phyloP scores from a whole-genome alignment of 495 filamentous ascomycete genomes.

The Saxophila tyrrhenica region DNA sequence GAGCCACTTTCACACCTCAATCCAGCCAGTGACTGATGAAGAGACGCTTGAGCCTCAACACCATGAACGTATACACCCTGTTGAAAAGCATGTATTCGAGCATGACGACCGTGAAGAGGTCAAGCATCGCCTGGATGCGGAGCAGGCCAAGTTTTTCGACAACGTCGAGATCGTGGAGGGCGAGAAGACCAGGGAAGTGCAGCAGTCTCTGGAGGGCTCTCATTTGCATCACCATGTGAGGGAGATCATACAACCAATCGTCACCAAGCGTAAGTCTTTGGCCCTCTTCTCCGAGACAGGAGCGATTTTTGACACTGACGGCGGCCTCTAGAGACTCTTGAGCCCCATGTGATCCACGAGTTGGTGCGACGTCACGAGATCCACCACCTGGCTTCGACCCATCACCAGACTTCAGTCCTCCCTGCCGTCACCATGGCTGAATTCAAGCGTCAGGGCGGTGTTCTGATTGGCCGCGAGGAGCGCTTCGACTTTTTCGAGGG shows the following conservation, averaged over 20 bases:
- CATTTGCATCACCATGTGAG: slow-evolving; percentile 48
- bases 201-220: slow-evolving; percentile 43
- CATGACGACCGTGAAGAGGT: slow-evolving; percentile 40
- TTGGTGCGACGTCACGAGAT: slow-evolving; percentile 57
- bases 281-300: neutral
- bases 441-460: slow-evolving; percentile 47
- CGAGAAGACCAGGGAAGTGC: slow-evolving; percentile 35
- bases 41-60: slow-evolving; percentile 30
- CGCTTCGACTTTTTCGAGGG: slow-evolving; percentile 46
- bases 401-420: slow-evolving; percentile 44
- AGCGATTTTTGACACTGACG: no score
- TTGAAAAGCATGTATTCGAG: slow-evolving; percentile 44
- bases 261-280: slow-evolving; percentile 41
- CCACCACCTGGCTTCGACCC: slow-evolving; percentile 42
- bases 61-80: slow-evolving; percentile 33
- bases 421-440: slow-evolving; percentile 51
- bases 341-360: slow-evolving; percentile 54
- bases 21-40: slow-evolving; percentile 30
- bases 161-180: slow-evolving; percentile 36
- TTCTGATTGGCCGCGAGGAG: slow-evolving; percentile 42
- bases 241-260: slow-evolving; percentile 53
- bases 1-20: slow-evolving; percentile 35
- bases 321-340: slow-evolving; percentile 45
- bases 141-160: slow-evolving; percentile 41
- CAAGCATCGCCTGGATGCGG: slow-evolving; percentile 35